A percentile compares a stretch with the other conserved stretches of the same genome.
These are phyloP conservation scores for Eucalyptus tenuipes DNA, from an alignment of 345 rosid species.

Conservation along the genomic window DNA sequence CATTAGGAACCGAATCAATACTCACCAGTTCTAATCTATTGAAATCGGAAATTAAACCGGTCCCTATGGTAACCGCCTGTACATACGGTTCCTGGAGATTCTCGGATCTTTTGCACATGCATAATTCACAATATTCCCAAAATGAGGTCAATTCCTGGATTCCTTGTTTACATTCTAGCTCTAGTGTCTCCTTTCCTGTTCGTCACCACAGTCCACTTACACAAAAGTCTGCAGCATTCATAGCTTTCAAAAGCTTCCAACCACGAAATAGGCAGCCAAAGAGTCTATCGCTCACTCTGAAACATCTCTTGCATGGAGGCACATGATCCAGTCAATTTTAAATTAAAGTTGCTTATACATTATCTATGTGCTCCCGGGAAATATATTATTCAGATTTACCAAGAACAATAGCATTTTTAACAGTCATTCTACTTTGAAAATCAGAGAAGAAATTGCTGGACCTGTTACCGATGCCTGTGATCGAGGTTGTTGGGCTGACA, in stretches of 20 bases:
- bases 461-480: background rate
- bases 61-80: no score
- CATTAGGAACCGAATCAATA: no score
- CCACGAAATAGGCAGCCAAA: background rate
- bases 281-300: background rate
- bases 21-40: no score
- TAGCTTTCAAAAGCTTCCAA: background rate
- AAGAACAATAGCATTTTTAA: background rate
- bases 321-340: background rate
- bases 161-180: background rate
- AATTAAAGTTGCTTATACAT: background rate
- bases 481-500: background rate
- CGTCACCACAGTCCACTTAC: background rate
- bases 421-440: background rate
- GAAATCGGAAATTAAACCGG: no score
- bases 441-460: background rate
- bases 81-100: no score
- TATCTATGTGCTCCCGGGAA: background rate
- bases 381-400: background rate
- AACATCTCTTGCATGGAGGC: background rate
- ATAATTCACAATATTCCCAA: background rate
- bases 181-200: background rate
- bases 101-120: no score
- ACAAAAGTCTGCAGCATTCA: background rate
- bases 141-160: background rate